Evolutionary conservation across 768 basidiomycete genomes (phyloP).

Genomic region (Lentinula raphanica): DNA sequence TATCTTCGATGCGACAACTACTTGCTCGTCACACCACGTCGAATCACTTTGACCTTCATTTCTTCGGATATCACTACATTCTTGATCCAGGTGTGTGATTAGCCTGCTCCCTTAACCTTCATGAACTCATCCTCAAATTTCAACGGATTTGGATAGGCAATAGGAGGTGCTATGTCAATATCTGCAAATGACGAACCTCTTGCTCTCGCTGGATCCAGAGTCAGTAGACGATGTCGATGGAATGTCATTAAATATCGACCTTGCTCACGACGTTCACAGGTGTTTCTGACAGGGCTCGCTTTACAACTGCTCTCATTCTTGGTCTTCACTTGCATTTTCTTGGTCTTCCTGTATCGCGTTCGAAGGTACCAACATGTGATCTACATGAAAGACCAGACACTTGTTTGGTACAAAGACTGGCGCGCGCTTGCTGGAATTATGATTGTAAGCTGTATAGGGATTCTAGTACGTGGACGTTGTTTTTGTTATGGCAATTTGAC

Average conservation of each 20-base stretch:
- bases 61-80: conserved; percentile 49
- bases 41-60: conserved; percentile 45
- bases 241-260: background rate
- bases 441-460: conserved; percentile 52
- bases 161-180: conserved; percentile 30
- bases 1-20: conserved; percentile 33
- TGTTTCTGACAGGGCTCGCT: conserved; percentile 53
- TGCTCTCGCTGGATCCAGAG: conserved; percentile 21
- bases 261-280: conserved; percentile 20
- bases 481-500: background rate
- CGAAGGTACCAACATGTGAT: conserved; percentile 31
- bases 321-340: conserved; percentile 41
- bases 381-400: conserved; percentile 33
- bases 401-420: conserved; percentile 55
- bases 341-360: conserved; percentile 46
- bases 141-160: conserved; percentile 17
- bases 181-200: conserved; percentile 17
- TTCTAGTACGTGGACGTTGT: conserved; percentile 41
- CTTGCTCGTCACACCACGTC: conserved; percentile 32
- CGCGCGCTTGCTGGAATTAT: conserved; percentile 46
- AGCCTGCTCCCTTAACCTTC: background rate
- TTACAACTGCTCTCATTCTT: conserved; percentile 51
- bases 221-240: conserved; percentile 12
- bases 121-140: too few species aligned
- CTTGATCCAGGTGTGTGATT: conserved; percentile 37